These are phyloP conservation scores for Casuarina cunninghamiana DNA, from an alignment of 306 rosid genomes.

Conservation along the genomic window DNA sequence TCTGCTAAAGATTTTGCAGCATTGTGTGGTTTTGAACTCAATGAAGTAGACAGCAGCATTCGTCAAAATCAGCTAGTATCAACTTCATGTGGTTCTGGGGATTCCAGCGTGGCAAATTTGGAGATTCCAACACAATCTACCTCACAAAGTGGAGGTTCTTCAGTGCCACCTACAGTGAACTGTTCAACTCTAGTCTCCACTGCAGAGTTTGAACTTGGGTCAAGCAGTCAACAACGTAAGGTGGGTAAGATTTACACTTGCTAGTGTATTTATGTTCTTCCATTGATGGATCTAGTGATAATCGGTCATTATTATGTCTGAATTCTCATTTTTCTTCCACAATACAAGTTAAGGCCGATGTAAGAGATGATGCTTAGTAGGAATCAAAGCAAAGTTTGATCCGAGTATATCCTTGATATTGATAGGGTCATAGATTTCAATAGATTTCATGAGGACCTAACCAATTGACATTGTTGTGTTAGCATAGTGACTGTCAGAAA, in stretches of 20 bases:
- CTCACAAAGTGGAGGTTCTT: slow-evolving; percentile 16
- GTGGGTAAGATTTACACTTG: slow-evolving; percentile 34
- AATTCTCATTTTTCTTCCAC: neutral
- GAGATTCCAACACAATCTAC: slow-evolving; percentile 25
- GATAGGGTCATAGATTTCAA: neutral
- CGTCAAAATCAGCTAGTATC: slow-evolving; percentile 40
- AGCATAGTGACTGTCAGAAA: neutral
- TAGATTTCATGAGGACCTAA: neutral
- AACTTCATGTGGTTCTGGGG: slow-evolving; percentile 43
- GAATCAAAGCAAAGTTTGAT: neutral
- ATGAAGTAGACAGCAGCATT: slow-evolving; percentile 41
- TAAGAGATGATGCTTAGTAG: neutral
- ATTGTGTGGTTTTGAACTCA: slow-evolving; percentile 66
- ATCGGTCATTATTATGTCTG: neutral
- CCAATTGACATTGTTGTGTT: slow-evolving; percentile 1
- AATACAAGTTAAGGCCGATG: neutral
- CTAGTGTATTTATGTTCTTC: neutral
- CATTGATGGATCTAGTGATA: neutral
- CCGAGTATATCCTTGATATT: neutral
- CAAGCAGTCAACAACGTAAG: slow-evolving; percentile 49
- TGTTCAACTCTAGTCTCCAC: slow-evolving; percentile 6
- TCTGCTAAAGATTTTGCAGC: slow-evolving; percentile 74
- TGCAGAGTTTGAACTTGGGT: slow-evolving; percentile 34
- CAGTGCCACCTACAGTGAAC: slow-evolving; percentile 23
- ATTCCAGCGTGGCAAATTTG: slow-evolving; percentile 29